Evolutionary conservation across 306 rosid species (phyloP).

Genomic region (Castanea mollissima): DNA sequence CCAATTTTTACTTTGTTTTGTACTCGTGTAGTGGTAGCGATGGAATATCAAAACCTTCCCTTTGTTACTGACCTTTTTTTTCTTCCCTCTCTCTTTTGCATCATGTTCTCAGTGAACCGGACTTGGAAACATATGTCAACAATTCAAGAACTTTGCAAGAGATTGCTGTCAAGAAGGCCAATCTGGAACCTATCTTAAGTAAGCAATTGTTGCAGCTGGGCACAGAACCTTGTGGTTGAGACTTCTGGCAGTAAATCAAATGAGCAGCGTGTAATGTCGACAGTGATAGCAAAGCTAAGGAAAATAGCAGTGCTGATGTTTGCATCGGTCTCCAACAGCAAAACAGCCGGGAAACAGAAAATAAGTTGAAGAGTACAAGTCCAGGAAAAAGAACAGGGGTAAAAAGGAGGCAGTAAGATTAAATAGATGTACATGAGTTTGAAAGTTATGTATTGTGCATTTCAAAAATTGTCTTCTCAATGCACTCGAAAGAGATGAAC

Average conservation of each 20-base stretch:
- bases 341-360: not conserved
- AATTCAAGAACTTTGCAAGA: constrained; percentile 3
- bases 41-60: too few species aligned
- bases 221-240: not conserved
- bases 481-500: not conserved
- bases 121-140: not conserved
- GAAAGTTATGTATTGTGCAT: not conserved
- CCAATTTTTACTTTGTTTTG: not conserved
- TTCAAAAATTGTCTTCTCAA: not conserved
- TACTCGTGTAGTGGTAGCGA: too few species aligned
- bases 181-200: constrained; percentile 5
- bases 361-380: not conserved
- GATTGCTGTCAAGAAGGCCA: constrained; percentile 8
- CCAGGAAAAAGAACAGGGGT: not conserved
- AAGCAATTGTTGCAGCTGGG: not conserved
- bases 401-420: not conserved
- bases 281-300: not conserved
- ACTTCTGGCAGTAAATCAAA: not conserved
- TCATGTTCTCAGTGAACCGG: not conserved
- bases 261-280: not conserved
- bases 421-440: not conserved
- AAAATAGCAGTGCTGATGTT: not conserved
- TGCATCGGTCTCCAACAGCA: not conserved
- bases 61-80: not conserved
- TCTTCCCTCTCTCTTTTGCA: not conserved